Percentiles rank a stretch among this genome's conserved stretches.
Evolutionary conservation across 495 filamentous ascomycete species (phyloP).

Genomic region (Aspergillus cristatus): DNA sequence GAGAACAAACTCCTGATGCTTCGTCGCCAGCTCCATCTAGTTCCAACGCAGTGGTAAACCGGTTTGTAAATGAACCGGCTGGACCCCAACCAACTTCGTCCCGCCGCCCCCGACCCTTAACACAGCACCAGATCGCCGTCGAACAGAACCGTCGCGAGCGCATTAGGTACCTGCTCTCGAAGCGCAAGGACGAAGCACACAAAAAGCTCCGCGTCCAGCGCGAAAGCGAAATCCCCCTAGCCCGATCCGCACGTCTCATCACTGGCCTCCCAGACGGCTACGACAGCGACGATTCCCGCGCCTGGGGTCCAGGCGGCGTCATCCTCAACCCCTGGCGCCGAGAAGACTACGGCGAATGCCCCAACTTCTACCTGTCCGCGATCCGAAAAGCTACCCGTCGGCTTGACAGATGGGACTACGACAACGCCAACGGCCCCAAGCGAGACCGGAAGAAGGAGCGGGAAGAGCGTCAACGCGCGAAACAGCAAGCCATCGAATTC

Average conservation of each 20-base stretch:
- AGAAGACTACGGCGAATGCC: constrained; percentile 74
- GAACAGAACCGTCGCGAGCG: constrained; percentile 81
- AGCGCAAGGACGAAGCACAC: constrained; percentile 54
- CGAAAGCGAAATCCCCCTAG: constrained; percentile 48
- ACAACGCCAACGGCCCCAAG: constrained; percentile 40
- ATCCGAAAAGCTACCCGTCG: constrained; percentile 59
- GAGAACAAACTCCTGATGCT: constrained; percentile 38
- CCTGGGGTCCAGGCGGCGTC: constrained; percentile 57
- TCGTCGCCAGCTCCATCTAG: constrained; percentile 42
- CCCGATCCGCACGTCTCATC: constrained; percentile 61
- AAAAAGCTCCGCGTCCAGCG: constrained; percentile 49
- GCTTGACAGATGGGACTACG: constrained; percentile 63
- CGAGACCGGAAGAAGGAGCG: constrained; percentile 35
- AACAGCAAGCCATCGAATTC: constrained; percentile 9
- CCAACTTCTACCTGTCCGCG: constrained; percentile 59
- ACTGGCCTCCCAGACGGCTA: constrained; percentile 61
- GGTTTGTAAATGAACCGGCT: constrained; percentile 34
- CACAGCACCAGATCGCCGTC: constrained; percentile 86
- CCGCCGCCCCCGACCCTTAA: constrained; percentile 72
- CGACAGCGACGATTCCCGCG: constrained; percentile 62
- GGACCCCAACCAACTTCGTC: constrained; percentile 20
- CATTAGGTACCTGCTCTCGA: constrained; percentile 77
- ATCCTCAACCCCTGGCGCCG: constrained; percentile 55
- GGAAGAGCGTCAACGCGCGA: constrained; percentile 32
- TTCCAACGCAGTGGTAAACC: constrained; percentile 38